Base-by-base conservation (phyloP, 177 flowering plant genomes). In the Vitis hybrid region DNA sequence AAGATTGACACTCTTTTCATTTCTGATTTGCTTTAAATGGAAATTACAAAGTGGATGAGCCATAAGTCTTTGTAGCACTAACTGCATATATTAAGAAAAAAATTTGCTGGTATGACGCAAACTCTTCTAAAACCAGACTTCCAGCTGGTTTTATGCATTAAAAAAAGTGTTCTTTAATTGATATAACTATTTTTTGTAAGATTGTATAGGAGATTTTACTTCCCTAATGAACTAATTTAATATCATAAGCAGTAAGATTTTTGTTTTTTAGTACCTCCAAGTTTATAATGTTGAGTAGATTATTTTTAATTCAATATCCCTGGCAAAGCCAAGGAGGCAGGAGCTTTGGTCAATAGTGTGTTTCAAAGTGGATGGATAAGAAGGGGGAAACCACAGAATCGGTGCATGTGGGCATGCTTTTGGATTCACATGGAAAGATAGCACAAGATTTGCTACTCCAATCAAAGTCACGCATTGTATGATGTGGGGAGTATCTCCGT, bases 361-460 rank as follows among this genome's bases (percentile, higher is more conserved):
- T 54, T 60, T 14, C 12, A 18, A 11, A 3, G 9, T 12, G 50
- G 18, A 73, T n/a, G 30, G 35, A 21, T 19, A 15, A 46, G 1
- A 11, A 6, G 46, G 21, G 27, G 49, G 4, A 27, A 32, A 56
- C n/a, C 24, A 60, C 14, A 63, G 72, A 79, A 73, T 76, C 78
- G 60, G 69, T 55, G 56, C 79, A 75, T 61, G 77, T 71, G 70
- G 51, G 30, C 15, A 17, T 64, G 50, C 15, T 48, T 55, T 68
- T 50, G 61, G n/a, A 56, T 67, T 79, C 81, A 77, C 79, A 74
- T 67, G 77, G 72, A 76, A 65, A 73, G 76, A 76, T 74, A 70
- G 55, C 67, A 19, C 50, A 65, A 70, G 82, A 80, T 78, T 71
- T 75, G 52, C 52, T 19, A 30, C 19, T 62, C 58, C 32, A 65